Conservation (phyloP, 345 rosid genomes). For the Tarenaya hassleriana region DNA sequence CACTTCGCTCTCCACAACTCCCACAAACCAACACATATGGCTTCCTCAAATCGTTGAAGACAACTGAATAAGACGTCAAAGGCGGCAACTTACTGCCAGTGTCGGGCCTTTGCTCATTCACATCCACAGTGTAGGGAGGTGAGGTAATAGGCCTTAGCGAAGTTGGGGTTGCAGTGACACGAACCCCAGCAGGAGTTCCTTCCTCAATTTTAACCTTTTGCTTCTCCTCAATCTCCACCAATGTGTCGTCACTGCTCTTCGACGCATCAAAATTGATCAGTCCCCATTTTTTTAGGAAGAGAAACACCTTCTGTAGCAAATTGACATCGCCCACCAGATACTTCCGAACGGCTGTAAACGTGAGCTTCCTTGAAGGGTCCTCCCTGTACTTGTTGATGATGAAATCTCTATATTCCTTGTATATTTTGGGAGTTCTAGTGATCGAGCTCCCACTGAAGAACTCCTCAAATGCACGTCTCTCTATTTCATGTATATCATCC, state of each 20-base stretch:
- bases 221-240: slow-evolving; percentile 26
- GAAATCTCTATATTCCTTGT: slow-evolving; percentile 91
- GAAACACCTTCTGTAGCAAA: slow-evolving; percentile 68
- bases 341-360: slow-evolving; percentile 77
- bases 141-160: slow-evolving; percentile 49
- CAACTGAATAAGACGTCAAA: slow-evolving; percentile 69
- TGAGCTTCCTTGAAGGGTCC: slow-evolving; percentile 56
- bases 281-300: slow-evolving; percentile 65
- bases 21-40: slow-evolving; percentile 35
- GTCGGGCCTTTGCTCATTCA: slow-evolving; percentile 22
- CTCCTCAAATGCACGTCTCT: slow-evolving; percentile 58
- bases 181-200: slow-evolving; percentile 65
- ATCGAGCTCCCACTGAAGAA: slow-evolving; percentile 82
- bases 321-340: slow-evolving; percentile 76
- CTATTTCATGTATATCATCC: slow-evolving; percentile 90
- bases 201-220: slow-evolving; percentile 44
- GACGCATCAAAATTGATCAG: slow-evolving; percentile 56
- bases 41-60: slow-evolving; percentile 42
- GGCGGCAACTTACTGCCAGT: slow-evolving; percentile 46
- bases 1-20: slow-evolving; percentile 46
- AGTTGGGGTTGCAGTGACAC: slow-evolving; percentile 67
- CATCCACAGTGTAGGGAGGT: slow-evolving; percentile 27
- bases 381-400: slow-evolving; percentile 84
- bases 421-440: slow-evolving; percentile 79
- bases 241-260: slow-evolving; percentile 9